Conservation (phyloP, 2,329 filamentous ascomycete genomes). For the Aureobasidium lini region DNA sequence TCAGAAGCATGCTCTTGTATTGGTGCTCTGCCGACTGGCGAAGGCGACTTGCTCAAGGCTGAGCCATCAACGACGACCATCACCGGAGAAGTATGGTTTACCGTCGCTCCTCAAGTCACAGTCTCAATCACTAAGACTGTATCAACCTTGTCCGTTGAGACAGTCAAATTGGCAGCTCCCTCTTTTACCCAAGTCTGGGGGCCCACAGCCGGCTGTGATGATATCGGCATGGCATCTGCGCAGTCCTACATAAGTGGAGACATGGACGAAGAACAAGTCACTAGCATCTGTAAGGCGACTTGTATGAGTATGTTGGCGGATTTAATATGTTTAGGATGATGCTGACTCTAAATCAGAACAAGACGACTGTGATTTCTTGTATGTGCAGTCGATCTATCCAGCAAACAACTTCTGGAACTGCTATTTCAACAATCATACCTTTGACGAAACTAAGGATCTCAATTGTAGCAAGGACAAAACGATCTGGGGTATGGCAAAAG, state of each 20-base stretch:
- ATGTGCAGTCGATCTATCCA: not conserved
- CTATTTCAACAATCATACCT: conserved; percentile 3
- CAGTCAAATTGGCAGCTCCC: conserved; percentile 20
- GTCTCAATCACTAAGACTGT: conserved; percentile 17
- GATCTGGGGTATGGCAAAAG: conserved; percentile 6
- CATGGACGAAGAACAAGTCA: not conserved
- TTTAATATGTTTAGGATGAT: not conserved
- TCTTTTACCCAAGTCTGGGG: conserved; percentile 22
- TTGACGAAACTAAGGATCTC: not conserved
- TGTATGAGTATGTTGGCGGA: not conserved
- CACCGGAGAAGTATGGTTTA: conserved; percentile 11
- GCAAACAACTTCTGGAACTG: conserved; percentile 1
- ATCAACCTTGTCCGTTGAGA: conserved; percentile 17
- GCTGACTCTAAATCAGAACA: not conserved
- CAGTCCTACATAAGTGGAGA: not conserved
- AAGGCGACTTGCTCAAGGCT: not conserved
- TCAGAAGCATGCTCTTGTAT: conserved; percentile 11
- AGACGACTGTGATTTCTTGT: not conserved
- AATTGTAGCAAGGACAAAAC: not conserved
- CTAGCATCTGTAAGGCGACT: not conserved
- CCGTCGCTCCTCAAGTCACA: conserved; percentile 4
- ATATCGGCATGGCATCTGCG: conserved; percentile 1
- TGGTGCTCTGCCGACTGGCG: not conserved
- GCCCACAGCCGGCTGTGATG: conserved; percentile 18
- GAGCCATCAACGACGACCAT: conserved; percentile 12